Evolutionary conservation across 73 alveolate species (phyloP).

Genomic region (Blepharisma japonicum): DNA sequence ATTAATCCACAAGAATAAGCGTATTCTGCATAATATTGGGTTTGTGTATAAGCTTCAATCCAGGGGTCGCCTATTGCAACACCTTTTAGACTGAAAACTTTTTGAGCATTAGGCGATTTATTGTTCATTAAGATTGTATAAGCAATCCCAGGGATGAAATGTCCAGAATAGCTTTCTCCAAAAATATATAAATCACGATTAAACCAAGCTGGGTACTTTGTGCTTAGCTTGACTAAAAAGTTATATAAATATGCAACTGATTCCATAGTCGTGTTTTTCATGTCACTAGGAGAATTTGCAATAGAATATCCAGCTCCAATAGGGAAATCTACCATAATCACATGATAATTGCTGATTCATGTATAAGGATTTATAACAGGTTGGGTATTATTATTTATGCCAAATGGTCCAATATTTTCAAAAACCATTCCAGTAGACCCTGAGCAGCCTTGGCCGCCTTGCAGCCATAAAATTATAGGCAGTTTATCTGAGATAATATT

Average conservation of each 20-base stretch:
- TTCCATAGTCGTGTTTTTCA: constrained; percentile 1
- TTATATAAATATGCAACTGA: neutral
- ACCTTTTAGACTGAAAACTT: constrained; percentile 22
- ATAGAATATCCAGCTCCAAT: constrained; percentile 56
- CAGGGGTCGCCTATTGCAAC: constrained; percentile 24
- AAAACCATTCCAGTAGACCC: constrained; percentile 58
- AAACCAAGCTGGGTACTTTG: constrained; percentile 54
- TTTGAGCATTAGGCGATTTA: neutral
- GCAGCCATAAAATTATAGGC: constrained; percentile 69
- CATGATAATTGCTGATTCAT: constrained; percentile 47
- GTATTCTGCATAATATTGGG: constrained; percentile 2
- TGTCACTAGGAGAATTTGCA: neutral
- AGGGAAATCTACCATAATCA: constrained; percentile 53
- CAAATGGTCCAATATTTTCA: constrained; percentile 75
- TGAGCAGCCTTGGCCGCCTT: constrained; percentile 92
- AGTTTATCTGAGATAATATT: neutral
- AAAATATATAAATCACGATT: constrained; percentile 67
- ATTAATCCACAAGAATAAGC: neutral
- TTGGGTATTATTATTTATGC: neutral
- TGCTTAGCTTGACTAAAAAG: constrained; percentile 51
- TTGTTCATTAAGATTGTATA: constrained; percentile 35
- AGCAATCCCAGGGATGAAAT: constrained; percentile 74
- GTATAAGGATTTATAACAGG: constrained; percentile 20
- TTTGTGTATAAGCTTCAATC: constrained; percentile 23
- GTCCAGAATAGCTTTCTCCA: constrained; percentile 92